Evolutionary conservation across 345 rosid species (phyloP).

Genomic region (Dipteronia dyeriana): DNA sequence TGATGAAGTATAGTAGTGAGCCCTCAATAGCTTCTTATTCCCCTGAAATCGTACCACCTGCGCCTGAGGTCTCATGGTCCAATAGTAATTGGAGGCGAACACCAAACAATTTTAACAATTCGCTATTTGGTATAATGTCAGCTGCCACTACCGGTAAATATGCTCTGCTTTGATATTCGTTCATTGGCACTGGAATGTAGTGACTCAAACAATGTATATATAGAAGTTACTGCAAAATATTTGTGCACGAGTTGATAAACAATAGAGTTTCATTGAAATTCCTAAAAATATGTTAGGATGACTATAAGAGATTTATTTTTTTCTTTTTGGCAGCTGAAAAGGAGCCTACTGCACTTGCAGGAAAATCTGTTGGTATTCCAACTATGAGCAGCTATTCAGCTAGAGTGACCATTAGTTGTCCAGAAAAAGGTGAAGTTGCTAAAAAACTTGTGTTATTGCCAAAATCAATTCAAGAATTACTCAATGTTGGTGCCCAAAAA

Average conservation of each 20-base stretch:
- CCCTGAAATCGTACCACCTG: slow-evolving; percentile 20
- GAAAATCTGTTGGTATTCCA: slow-evolving; percentile 14
- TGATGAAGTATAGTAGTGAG: slow-evolving; percentile 60
- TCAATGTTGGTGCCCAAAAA: slow-evolving; percentile 50
- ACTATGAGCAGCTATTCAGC: slow-evolving; percentile 26
- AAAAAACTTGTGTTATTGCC: slow-evolving; percentile 65
- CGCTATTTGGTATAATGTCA: slow-evolving; percentile 76
- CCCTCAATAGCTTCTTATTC: slow-evolving; percentile 45
- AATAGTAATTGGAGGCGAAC: slow-evolving; percentile 43
- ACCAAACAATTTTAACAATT: slow-evolving; percentile 51
- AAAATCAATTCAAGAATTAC: slow-evolving; percentile 55
- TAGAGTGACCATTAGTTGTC: slow-evolving; percentile 66
- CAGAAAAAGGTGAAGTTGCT: slow-evolving; percentile 39
- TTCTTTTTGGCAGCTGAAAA: slow-evolving; percentile 36
- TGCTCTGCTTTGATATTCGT: too few species aligned
- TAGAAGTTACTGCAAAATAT: too few species aligned
- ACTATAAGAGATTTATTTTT: too few species aligned
- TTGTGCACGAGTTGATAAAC: too few species aligned
- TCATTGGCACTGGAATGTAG: too few species aligned
- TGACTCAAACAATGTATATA: too few species aligned
- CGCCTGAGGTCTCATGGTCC: slow-evolving; percentile 37
- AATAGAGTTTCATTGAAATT: too few species aligned
- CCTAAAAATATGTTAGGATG: too few species aligned
- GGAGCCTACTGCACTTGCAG: slow-evolving; percentile 19
- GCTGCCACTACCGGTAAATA: slow-evolving; percentile 56